Evolutionary conservation across 345 rosid species (phyloP).

Genomic region (Gossypium sturtianum): DNA sequence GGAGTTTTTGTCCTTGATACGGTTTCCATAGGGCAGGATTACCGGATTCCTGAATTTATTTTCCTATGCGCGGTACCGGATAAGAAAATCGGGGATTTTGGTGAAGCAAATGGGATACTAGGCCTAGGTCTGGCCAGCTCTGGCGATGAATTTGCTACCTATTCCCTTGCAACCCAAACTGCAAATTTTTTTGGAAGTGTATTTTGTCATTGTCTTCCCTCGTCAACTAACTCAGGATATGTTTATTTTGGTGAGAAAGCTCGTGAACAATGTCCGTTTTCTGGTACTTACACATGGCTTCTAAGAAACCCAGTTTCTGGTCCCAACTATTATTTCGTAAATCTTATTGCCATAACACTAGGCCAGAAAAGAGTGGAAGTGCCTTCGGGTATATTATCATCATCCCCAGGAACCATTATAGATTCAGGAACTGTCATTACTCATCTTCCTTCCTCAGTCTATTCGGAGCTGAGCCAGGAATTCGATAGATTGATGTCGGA

Average conservation of each 20-base stretch:
- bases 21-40: not conserved
- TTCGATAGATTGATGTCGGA: slow-evolving; percentile 16
- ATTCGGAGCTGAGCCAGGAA: slow-evolving; percentile 6
- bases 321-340: slow-evolving; percentile 6
- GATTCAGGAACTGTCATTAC: slow-evolving; percentile 27
- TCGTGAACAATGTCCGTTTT: not conserved
- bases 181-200: not conserved
- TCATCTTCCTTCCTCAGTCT: slow-evolving; percentile 18
- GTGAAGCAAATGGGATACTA: slow-evolving; percentile 18
- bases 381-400: not conserved
- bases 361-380: slow-evolving; percentile 12
- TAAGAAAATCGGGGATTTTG: not conserved
- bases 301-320: not conserved
- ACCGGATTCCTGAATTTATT: not conserved
- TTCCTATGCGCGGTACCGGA: slow-evolving; percentile 18
- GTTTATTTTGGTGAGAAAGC: slow-evolving; percentile 20
- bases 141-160: not conserved
- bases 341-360: slow-evolving; percentile 19
- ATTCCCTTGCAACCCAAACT: slow-evolving; percentile 18
- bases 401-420: slow-evolving; percentile 14
- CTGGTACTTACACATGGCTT: slow-evolving; percentile 6
- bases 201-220: slow-evolving; percentile 30
- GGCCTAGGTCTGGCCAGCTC: slow-evolving; percentile 10
- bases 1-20: slow-evolving; percentile 15
- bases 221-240: not conserved